Conservation (phyloP, 345 rosid genomes). For the Lumnitzera littorea region DNA sequence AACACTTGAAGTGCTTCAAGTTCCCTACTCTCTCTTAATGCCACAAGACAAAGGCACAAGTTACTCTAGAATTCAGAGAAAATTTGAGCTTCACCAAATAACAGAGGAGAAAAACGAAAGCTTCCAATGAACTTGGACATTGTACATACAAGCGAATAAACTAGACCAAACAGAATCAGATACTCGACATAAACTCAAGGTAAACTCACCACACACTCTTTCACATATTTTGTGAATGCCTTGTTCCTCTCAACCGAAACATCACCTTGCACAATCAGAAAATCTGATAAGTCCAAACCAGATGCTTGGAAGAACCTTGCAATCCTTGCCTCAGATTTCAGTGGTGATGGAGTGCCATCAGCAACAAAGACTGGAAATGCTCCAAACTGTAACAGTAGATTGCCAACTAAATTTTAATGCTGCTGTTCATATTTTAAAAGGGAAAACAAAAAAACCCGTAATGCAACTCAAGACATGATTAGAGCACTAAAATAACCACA, state of each 20-base stretch:
- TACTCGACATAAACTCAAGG: neutral
- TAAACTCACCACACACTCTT: conserved; percentile 67
- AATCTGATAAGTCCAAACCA: conserved; percentile 38
- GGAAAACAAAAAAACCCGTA: no score
- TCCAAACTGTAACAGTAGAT: conserved; percentile 55
- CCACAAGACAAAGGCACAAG: no score
- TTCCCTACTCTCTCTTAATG: no score
- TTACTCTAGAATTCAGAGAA: no score
- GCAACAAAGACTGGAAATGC: conserved; percentile 79
- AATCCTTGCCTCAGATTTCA: conserved; percentile 72
- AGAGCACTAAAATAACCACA: no score
- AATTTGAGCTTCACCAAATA: neutral
- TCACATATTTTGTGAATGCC: conserved; percentile 47
- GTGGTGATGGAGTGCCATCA: conserved; percentile 82
- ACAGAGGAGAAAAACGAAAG: neutral
- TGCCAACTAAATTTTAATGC: neutral
- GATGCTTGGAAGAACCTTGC: conserved; percentile 49
- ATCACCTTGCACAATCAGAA: conserved; percentile 35
- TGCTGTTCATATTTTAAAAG: no score
- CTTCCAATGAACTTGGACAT: no score
- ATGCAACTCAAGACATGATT: no score
- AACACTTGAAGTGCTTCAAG: no score
- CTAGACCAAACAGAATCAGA: no score
- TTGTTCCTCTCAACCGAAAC: conserved; percentile 63
- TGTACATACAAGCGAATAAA: no score